Conservation (phyloP, 2,329 filamentous ascomycete genomes). For the Plectosphaerella sp. region DNA sequence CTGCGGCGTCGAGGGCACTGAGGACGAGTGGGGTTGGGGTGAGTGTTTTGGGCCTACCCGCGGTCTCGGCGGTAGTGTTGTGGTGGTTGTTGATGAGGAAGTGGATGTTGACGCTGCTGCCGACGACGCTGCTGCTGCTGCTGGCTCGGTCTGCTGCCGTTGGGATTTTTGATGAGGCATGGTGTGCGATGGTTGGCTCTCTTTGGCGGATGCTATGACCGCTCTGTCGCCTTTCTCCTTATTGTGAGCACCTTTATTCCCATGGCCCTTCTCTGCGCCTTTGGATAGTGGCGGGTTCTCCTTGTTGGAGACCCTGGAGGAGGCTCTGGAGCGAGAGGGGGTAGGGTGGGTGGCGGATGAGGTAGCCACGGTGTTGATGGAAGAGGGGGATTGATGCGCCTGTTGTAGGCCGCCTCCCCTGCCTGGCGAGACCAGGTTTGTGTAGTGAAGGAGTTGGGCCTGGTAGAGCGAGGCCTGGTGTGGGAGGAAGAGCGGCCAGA, state of each 20-base stretch:
- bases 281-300: conserved; percentile 38
- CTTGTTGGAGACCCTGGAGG: conserved; percentile 56
- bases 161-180: conserved; percentile 37
- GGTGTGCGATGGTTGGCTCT: conserved; percentile 35
- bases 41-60: conserved; percentile 18
- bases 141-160: conserved; percentile 19
- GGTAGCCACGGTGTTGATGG: conserved; percentile 39
- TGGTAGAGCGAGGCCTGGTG: conserved; percentile 57
- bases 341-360: conserved; percentile 53
- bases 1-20: conserved; percentile 88
- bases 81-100: conserved; percentile 2
- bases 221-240: conserved; percentile 57
- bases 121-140: neutral
- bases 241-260: conserved; percentile 55
- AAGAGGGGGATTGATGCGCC: conserved; percentile 39
- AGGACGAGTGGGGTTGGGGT: conserved; percentile 63
- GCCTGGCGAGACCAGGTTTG: conserved; percentile 57
- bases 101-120: conserved; percentile 25
- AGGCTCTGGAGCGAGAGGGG: conserved; percentile 49
- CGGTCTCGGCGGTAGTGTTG: conserved; percentile 16
- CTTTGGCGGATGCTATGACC: conserved; percentile 54
- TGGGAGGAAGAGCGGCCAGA: conserved; percentile 53
- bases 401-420: conserved; percentile 53
- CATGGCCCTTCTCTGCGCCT: conserved; percentile 54
- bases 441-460: conserved; percentile 61